These are phyloP conservation scores for Lizonia empirigonia DNA, from an alignment of 2,329 filamentous ascomycete genomes.

Conservation along the genomic window DNA sequence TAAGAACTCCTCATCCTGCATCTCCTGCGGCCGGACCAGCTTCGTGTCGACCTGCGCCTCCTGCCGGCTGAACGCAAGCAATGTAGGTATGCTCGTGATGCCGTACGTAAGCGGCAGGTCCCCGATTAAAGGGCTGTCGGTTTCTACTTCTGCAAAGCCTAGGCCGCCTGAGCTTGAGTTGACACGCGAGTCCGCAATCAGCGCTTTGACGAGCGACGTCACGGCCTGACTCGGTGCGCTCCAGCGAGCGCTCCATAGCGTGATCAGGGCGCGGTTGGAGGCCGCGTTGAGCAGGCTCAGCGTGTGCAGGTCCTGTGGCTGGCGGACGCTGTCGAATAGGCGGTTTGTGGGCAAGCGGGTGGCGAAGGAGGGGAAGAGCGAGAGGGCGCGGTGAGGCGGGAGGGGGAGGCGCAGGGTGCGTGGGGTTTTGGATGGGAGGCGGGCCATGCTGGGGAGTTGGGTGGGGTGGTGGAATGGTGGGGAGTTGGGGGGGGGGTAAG, in stretches of 20 bases:
- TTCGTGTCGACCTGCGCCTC: slow-evolving; percentile 57
- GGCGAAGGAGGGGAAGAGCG: slow-evolving; percentile 21
- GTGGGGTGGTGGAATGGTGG: too few relatives aligned
- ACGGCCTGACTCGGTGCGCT: slow-evolving; percentile 53
- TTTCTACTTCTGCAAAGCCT: slow-evolving; percentile 51
- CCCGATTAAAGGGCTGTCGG: slow-evolving; percentile 54
- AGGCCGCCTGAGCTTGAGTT: too few relatives aligned
- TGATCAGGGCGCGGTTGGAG: slow-evolving; percentile 53
- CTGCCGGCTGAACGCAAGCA: slow-evolving; percentile 57
- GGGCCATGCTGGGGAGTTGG: slow-evolving; percentile 2
- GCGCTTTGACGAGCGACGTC: slow-evolving; percentile 49
- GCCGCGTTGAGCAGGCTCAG: slow-evolving; percentile 56
- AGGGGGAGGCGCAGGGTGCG: not conserved
- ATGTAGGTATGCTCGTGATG: slow-evolving; percentile 56
- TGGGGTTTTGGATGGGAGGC: slow-evolving; percentile 6
- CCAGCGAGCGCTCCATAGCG: slow-evolving; percentile 58
- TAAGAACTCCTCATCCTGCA: slow-evolving; percentile 54
- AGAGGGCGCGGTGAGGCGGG: slow-evolving; percentile 20
- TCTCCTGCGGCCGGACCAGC: slow-evolving; percentile 51
- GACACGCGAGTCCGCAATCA: slow-evolving; percentile 48
- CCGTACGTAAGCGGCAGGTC: slow-evolving; percentile 50
- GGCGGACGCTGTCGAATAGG: slow-evolving; percentile 51
- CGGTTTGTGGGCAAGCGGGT: slow-evolving; percentile 35
- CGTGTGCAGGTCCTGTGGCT: slow-evolving; percentile 54
- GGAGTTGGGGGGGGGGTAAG: too few relatives aligned